A percentile compares a stretch with the other conserved stretches of the same genome.
Conservation (phyloP, 2,329 filamentous ascomycete species). For the Colletotrichum acutatum region DNA sequence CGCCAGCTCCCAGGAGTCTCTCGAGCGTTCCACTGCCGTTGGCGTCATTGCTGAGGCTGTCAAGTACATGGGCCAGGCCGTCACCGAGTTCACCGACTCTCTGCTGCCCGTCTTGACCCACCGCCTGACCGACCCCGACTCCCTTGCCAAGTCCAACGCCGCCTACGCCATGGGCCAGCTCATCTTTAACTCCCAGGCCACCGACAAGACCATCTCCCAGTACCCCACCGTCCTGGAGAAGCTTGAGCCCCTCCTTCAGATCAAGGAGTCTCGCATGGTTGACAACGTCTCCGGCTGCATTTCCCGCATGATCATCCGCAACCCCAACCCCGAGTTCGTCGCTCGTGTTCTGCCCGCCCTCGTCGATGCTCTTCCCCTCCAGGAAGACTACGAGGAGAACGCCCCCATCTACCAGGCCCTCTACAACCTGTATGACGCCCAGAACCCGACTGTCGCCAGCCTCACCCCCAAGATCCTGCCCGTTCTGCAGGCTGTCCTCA, state of each 20-base stretch:
- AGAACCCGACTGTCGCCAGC: constrained; percentile 75
- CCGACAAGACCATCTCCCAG: constrained; percentile 75
- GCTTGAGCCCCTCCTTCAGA: constrained; percentile 85
- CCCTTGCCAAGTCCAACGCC: constrained; percentile 93
- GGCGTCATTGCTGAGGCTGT: constrained; percentile 93
- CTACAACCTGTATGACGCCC: constrained; percentile 81
- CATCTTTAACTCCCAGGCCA: constrained; percentile 81
- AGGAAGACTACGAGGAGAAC: constrained; percentile 97
- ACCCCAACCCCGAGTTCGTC: constrained; percentile 85
- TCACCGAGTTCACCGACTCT: constrained; percentile 81
- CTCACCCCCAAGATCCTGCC: constrained; percentile 77
- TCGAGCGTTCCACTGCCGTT: constrained; percentile 89
- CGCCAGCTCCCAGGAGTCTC: constrained; percentile 83
- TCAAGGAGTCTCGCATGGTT: constrained; percentile 81
- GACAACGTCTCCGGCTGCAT: constrained; percentile 96
- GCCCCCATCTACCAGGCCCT: constrained; percentile 93
- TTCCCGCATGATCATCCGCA: constrained; percentile 89
- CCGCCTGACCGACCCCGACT: constrained; percentile 88
- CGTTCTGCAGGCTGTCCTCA: constrained; percentile 79
- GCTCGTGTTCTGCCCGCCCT: constrained; percentile 84
- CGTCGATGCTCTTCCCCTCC: constrained; percentile 82
- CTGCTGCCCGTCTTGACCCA: constrained; percentile 86
- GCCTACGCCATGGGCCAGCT: constrained; percentile 91
- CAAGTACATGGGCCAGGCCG: constrained; percentile 82
- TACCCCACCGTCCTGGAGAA: constrained; percentile 84